phyloP scores from a whole-genome alignment of 179 eudicot genomes.

The Beta macrorhiza region DNA sequence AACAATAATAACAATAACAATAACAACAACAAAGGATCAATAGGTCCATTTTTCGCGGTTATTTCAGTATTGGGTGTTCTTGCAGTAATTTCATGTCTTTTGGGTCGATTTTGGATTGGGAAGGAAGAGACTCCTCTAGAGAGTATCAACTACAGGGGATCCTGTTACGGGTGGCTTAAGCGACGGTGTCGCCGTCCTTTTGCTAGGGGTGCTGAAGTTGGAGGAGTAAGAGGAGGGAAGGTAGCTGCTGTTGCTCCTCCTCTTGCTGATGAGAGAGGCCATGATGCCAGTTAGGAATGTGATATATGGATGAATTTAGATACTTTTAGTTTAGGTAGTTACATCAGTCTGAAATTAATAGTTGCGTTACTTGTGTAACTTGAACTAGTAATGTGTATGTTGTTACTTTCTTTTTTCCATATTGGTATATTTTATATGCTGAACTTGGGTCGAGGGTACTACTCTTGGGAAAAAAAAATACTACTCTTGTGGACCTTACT shows the following conservation, averaged over 20 bases:
- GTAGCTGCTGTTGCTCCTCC: conserved; percentile 29
- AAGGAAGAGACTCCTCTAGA: conserved; percentile 35
- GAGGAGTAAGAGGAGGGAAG: conserved; percentile 21
- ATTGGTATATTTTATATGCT: too few species aligned
- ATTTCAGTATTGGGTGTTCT: conserved; percentile 50
- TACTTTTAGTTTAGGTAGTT: background rate
- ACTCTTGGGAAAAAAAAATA: too few species aligned
- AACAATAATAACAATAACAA: background rate
- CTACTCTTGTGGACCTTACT: too few species aligned
- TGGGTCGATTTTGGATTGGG: conserved; percentile 42
- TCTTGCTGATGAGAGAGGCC: conserved; percentile 28
- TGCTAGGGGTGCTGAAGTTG: conserved; percentile 23
- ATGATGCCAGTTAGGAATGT: background rate
- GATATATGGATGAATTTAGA: background rate
- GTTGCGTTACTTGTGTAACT: background rate
- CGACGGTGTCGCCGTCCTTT: conserved; percentile 19
- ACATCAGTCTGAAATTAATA: too few species aligned
- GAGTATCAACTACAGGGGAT: conserved; percentile 36
- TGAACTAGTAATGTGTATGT: too few species aligned
- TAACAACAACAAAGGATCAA: conserved; percentile 29
- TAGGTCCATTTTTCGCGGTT: conserved; percentile 58
- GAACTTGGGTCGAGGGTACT: too few species aligned
- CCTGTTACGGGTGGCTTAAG: conserved; percentile 42
- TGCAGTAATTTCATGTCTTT: conserved; percentile 45
- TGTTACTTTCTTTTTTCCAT: too few species aligned